Base-by-base conservation (phyloP, 805 yeast species). In the Saccharomycopsis capsularis region DNA sequence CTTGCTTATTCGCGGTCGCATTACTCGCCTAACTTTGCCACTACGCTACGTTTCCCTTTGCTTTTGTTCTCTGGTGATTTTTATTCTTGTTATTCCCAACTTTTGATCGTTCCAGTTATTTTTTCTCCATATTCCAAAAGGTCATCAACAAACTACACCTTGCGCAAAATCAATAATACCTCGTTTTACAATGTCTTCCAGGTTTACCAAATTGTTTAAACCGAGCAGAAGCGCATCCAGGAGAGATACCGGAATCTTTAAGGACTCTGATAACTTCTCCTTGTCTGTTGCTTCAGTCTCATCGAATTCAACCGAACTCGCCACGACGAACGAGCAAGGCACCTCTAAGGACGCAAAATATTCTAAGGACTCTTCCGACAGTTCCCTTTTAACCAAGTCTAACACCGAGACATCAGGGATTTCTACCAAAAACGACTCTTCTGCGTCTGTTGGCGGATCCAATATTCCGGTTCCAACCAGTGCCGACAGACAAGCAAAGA, bases 121-220 rank as follows among this genome's bases (percentile, higher is more conserved):
- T n/a, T n/a, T n/a, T n/a, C n/a, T n/a, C n/a, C n/a, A n/a, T n/a
- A n/a, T n/a, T n/a, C n/a, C n/a, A n/a, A n/a, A n/a, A n/a, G n/a
- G n/a, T n/a, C n/a, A n/a, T n/a, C n/a, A n/a, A n/a, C n/a, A n/a
- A n/a, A n/a, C n/a, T n/a, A n/a, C n/a, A n/a, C n/a, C n/a, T n/a
- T n/a, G n/a, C n/a, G n/a, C n/a, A n/a, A n/a, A n/a, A n/a, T n/a
- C n/a, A n/a, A n/a, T 29, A 13, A 29, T 13, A 29, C 7, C 19
- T 21, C 2, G 16, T 13, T 29, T 29, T 29, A 46, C 3, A 2
- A 51, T 51, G 54, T 51, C 54, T 19, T 50, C 53, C 15, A 35
- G 54, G 23, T 52, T 52, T 41, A 52, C 54, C 21, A 46, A 55
- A 24, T 27, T 52, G 13, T 52, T 52, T 40, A 52, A 52, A 40